Base-by-base conservation (phyloP, 345 rosid genomes). In the Bretschneidera sinensis region DNA sequence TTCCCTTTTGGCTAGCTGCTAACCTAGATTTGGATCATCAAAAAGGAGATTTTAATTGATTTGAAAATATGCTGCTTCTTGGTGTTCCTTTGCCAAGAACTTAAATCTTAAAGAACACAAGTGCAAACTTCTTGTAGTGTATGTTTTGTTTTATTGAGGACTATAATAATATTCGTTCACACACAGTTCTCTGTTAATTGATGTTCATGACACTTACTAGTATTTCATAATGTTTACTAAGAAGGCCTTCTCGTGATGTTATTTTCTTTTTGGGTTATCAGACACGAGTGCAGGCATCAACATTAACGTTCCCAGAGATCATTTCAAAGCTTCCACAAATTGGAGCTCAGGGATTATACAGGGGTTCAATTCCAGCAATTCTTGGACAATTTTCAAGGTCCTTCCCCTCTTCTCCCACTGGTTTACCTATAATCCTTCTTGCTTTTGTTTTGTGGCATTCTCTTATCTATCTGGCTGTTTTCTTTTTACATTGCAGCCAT, bases 271-370 rank as follows among this genome's bases (percentile, higher is more conserved):
- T 68, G 58, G 21, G 16, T 51, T 67, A 23, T 54, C 75, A 94
- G 99, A 94, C 99, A 54, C 91, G 95, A 55, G 96, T 94, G 65
- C 99, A 94, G 77, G 99, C 97, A 58, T 94, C 99, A 61, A 84
- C 95, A 0, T 68, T 86, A 33, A 78, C 85, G 50, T 88, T 94
- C 69, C 95, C 92, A 20, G 92, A 88, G 67, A 77, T 94, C 48
- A 82, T 94, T 67, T 75, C 96, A 67, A 86, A 86, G 79, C 83
- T 94, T 79, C 99, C 99, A 11, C 81, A 90, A 75, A 79, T 90
- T 68, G 99, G 99, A 67, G 85, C 75, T 6, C 86, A 66, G 48
- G 96, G 97, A 59, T 74, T 94, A 35, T 94, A 94, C 61, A 81
- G 82, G 78, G 99, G 99, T 70, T 94, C 99, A 49, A 81, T 94